These are phyloP conservation scores for Skeletonema tropicum DNA, from an alignment of 108 stramenopile genomes.

Conservation along the genomic window DNA sequence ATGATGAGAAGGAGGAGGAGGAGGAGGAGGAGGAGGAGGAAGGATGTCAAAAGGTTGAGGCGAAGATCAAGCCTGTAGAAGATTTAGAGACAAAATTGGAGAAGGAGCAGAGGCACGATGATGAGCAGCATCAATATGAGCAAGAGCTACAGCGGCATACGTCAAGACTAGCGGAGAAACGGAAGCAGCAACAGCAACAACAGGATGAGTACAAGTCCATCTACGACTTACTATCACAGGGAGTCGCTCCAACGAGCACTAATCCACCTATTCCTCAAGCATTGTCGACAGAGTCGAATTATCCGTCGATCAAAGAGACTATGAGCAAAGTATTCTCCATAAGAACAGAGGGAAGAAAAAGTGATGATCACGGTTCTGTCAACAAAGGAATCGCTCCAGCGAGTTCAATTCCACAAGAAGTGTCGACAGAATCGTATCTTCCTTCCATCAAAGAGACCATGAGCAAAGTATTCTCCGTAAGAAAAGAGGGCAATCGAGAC, in stretches of 20 bases:
- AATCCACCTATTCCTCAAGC: background rate
- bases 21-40: background rate
- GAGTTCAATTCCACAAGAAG: background rate
- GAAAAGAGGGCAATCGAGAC: background rate
- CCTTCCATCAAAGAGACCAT: background rate
- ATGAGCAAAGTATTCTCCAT: background rate
- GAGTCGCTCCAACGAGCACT: background rate
- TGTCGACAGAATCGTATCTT: background rate
- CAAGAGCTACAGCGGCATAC: no score
- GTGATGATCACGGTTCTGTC: background rate
- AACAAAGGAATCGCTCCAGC: no score
- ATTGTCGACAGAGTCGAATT: background rate
- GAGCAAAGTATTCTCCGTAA: background rate
- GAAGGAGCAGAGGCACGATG: background rate
- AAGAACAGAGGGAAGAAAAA: background rate
- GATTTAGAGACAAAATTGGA: background rate
- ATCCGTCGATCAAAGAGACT: background rate
- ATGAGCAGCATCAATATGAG: no score
- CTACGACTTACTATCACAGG: background rate
- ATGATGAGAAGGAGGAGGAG: no score
- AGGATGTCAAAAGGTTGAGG: background rate
- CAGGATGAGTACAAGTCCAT: background rate
- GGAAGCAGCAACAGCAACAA: background rate
- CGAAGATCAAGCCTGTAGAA: no score
- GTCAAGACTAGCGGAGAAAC: background rate